Evolutionary conservation across 2,329 filamentous ascomycete genomes (phyloP), one percentile per base, ranked within the genome.

Genomic region (Aquanectria penicillioides): DNA sequence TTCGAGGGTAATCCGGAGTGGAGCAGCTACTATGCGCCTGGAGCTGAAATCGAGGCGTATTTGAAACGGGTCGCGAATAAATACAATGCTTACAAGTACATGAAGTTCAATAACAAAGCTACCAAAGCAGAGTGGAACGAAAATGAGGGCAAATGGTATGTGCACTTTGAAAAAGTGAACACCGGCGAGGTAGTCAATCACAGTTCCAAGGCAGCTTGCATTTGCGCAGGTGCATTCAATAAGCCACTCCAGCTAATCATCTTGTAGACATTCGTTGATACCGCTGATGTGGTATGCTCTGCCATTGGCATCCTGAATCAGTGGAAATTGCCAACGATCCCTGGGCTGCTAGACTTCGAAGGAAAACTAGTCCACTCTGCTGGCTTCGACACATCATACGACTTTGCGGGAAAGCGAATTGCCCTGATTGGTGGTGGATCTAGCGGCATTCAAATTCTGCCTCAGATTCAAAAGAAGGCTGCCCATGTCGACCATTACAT

Each of bases 1-100:
- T 88, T 84, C 81, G 79, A 82, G 53, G 82, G 82, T 2, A 89
- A 88, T 68, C 81, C 80, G 6, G 78, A 81, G 36, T 89, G 86
- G 86, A 78, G 79, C 25, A 80, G 81, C 54, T 85, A 87, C 71
- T 88, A 83, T 68, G 78, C 83, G 0, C 72, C 78, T 2, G 82
- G 81, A 2, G 73, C 74, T 1, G 86, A 88, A 68, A 88, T 88
- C 41, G 75, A 80, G 40, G 73, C 74, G 6, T 88, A 88, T 61
- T 76, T 87, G 18, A 73, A 77, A 48, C 64, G 66, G 7, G 69
- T 83, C 22, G 81, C 78, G 55, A 73, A 80, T 26, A 80, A 83
- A 15, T 80, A 83, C 66, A 64, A 73, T 26, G 80, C 83, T 77
- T 64, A 65, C 40, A 75, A 74, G 38, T 65, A 63, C 12, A 82